Conservation (phyloP, 805 yeast genomes). For the Barnettozyma vustinii region DNA sequence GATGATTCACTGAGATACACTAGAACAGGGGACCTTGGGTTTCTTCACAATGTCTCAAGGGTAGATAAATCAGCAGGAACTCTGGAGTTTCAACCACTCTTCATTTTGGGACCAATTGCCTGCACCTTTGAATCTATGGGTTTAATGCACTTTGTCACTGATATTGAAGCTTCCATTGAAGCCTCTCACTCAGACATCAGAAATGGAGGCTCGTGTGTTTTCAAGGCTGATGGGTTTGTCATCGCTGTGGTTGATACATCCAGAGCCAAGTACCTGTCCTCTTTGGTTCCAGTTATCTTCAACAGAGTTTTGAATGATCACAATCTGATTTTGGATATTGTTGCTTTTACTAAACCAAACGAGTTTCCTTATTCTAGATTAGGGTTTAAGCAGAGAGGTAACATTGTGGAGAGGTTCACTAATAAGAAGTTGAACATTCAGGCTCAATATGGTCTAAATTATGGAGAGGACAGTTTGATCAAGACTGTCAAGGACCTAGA, state of each 20-base stretch:
- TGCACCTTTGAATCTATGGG: conserved; percentile 92
- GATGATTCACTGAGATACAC: conserved; percentile 60
- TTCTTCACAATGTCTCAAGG: conserved; percentile 66
- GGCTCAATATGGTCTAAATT: conserved; percentile 51
- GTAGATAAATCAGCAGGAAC: conserved; percentile 34
- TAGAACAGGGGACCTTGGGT: conserved; percentile 93
- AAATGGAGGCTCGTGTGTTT: conserved; percentile 60
- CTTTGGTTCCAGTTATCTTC: conserved; percentile 78
- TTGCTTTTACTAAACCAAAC: conserved; percentile 66
- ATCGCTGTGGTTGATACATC: conserved; percentile 68
- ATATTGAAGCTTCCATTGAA: conserved; percentile 69
- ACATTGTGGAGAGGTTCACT: conserved; percentile 54
- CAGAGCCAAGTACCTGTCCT: conserved; percentile 48
- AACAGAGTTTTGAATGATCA: conserved; percentile 75
- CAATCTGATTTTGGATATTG: conserved; percentile 76
- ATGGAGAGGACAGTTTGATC: conserved; percentile 62
- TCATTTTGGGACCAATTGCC: conserved; percentile 76
- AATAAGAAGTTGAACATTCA: conserved; percentile 37
- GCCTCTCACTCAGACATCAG: conserved; percentile 39
- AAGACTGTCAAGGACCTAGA: conserved; percentile 45
- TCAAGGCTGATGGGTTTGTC: conserved; percentile 77
- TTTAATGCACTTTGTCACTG: conserved; percentile 82
- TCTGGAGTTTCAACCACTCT: conserved; percentile 64
- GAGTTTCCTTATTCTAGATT: conserved; percentile 65
- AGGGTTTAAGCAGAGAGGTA: conserved; percentile 72